Percentiles rank a stretch among this genome's conserved stretches.
Conservation (phyloP, 805 yeast genomes). For the Zygotorulaspora florentina region DNA sequence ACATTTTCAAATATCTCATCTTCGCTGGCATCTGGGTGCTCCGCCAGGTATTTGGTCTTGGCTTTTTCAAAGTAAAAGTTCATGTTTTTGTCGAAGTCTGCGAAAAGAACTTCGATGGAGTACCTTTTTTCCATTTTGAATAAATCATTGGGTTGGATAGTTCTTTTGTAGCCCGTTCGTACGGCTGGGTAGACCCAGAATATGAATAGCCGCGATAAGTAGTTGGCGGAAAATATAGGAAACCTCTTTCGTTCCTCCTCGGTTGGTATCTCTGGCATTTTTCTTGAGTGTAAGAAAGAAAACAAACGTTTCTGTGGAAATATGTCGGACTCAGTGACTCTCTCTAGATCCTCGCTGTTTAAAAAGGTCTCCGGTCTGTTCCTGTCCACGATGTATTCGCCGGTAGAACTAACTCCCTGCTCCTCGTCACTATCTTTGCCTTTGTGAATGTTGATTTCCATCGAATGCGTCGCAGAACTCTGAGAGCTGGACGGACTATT, state of each 20-base stretch:
- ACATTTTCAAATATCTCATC: conserved; percentile 37
- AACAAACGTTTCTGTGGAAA: conserved; percentile 46
- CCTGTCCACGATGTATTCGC: conserved; percentile 26
- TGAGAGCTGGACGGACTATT: background rate
- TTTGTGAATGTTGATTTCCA: background rate
- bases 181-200: conserved; percentile 68
- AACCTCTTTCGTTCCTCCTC: conserved; percentile 48
- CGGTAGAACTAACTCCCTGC: conserved; percentile 16
- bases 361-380: conserved; percentile 32
- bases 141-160: conserved; percentile 61
- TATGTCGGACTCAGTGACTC: conserved; percentile 34
- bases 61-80: conserved; percentile 32
- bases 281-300: conserved; percentile 46
- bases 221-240: conserved; percentile 44
- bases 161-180: conserved; percentile 66
- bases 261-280: conserved; percentile 48
- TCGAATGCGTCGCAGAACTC: background rate
- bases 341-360: conserved; percentile 34
- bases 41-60: conserved; percentile 29
- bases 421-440: background rate
- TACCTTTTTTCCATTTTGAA: conserved; percentile 43
- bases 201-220: conserved; percentile 47
- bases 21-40: conserved; percentile 37
- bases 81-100: conserved; percentile 36
- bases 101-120: conserved; percentile 41